Conservation (phyloP, 768 basidiomycete species). For the Multifurca ochricompacta region DNA sequence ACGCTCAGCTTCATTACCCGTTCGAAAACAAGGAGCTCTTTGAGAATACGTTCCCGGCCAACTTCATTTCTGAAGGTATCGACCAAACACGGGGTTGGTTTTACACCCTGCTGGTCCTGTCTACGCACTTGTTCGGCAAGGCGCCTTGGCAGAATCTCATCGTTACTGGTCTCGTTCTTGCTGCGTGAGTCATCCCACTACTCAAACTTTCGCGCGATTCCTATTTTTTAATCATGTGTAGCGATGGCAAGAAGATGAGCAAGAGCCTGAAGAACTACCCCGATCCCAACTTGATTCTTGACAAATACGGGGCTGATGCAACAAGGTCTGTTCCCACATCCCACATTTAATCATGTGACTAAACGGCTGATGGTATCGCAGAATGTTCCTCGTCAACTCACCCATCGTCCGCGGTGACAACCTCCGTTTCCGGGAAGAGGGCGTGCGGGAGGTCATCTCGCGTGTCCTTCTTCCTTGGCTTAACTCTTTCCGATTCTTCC, state of each 20-base stretch:
- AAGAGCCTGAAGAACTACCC: slow-evolving; percentile 97
- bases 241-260: slow-evolving; percentile 99
- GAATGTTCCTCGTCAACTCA: slow-evolving; percentile 98
- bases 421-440: slow-evolving; percentile 95
- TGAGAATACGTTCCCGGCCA: slow-evolving; percentile 81
- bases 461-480: slow-evolving; percentile 98
- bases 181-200: slow-evolving; percentile 52
- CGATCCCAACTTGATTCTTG: slow-evolving; percentile 85
- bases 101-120: slow-evolving; percentile 93
- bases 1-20: slow-evolving; percentile 94
- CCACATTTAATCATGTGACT: background rate
- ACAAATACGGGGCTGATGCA: slow-evolving; percentile 92
- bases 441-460: slow-evolving; percentile 92
- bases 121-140: slow-evolving; percentile 87
- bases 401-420: slow-evolving; percentile 98
- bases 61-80: slow-evolving; percentile 97
- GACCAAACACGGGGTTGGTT: slow-evolving; percentile 99
- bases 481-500: slow-evolving; percentile 98
- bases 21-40: slow-evolving; percentile 94
- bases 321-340: slow-evolving; percentile 50
- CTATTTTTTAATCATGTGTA: slow-evolving; percentile 25
- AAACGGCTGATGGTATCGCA: slow-evolving; percentile 23
- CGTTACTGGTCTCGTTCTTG: slow-evolving; percentile 91
- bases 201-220: background rate
- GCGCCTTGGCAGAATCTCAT: slow-evolving; percentile 99